Evolutionary conservation across 83 land plant species (phyloP), one percentile per base, ranked within the genome.

Genomic region (Picea mariana): DNA sequence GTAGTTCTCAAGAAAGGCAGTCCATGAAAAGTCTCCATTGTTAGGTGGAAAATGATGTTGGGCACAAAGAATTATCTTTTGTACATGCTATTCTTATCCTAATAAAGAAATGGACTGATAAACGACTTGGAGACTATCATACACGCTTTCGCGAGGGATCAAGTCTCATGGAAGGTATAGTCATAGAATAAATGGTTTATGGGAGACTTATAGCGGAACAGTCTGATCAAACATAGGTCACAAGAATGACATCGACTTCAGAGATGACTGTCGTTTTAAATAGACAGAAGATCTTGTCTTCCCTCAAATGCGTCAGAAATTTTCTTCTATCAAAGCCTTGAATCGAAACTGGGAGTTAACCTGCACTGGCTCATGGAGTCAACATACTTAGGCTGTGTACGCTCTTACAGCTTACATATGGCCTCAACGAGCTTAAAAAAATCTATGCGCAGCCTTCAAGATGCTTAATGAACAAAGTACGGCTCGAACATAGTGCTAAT

Each of bases 271-370:
- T 82, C 49, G 72, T 82, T 23, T 79, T 47, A 82, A 93, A n/a
- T 92, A 91, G 82, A 87, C 90, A 59, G 96, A 93, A 80, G 60
- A 62, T n/a, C 92, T 87, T 86, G 75, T 88, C 96, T 58, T 93
- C 96, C 17, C 81, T 90, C 58, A 93, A 87, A 85, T 38, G 40
- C 40, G 40, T 38, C 40, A 38, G 4, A 38, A 38, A 38, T 38
- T 38, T 38, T 38, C 40, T 38, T 38, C 40, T 38, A 38, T 38
- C 40, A 38, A 38, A 38, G 40, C 40, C 40, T 38, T 38, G 40
- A 38, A 38, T 38, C 40, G 40, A 38, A 38, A 38, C 40, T 38
- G 40, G 40, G 40, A 38, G 40, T 38, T 38, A 38, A 38, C 40
- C 40, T 38, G 40, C 40, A 38, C 40, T 38, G 40, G 40, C 40